Conservation (phyloP, 345 rosid species). For the Citrus sp. region DNA sequence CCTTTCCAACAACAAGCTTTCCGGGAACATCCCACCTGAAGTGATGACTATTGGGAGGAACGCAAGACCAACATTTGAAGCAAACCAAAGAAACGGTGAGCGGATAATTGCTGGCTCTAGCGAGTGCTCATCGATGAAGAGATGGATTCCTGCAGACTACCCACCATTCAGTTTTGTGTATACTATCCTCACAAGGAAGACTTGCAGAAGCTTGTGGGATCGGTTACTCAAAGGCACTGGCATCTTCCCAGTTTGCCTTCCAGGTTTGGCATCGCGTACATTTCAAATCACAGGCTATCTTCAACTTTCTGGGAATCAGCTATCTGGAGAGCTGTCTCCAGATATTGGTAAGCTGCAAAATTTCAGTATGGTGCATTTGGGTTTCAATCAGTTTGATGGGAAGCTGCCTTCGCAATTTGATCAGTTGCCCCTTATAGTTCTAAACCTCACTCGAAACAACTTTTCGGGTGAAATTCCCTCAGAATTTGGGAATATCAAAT, state of each 20-base stretch:
- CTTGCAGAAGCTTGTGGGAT: constrained; percentile 75
- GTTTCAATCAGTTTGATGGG: constrained; percentile 54
- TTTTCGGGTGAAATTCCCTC: constrained; percentile 69
- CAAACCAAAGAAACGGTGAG: constrained; percentile 33
- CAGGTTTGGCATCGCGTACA: constrained; percentile 34
- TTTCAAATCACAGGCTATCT: constrained; percentile 66
- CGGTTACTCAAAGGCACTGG: constrained; percentile 65
- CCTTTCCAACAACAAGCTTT: constrained; percentile 70
- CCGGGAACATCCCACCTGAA: constrained; percentile 60
- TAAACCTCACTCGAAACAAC: constrained; percentile 56
- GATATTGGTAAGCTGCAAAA: constrained; percentile 57
- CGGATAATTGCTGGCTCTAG: constrained; percentile 53
- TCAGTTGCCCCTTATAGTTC: constrained; percentile 62
- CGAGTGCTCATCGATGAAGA: constrained; percentile 73
- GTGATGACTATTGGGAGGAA: constrained; percentile 58
- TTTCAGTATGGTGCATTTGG: constrained; percentile 71
- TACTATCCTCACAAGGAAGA: constrained; percentile 61
- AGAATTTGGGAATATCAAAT: constrained; percentile 57
- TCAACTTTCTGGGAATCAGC: constrained; percentile 69
- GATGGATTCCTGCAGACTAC: constrained; percentile 96
- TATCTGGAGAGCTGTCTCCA: constrained; percentile 64
- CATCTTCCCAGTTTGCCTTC: constrained; percentile 52
- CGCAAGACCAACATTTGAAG: constrained; percentile 50
- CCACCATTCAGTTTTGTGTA: constrained; percentile 83
- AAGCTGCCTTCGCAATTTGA: constrained; percentile 58